Evolutionary conservation across 306 rosid species (phyloP).

Genomic region (Sesbania bispinosa): DNA sequence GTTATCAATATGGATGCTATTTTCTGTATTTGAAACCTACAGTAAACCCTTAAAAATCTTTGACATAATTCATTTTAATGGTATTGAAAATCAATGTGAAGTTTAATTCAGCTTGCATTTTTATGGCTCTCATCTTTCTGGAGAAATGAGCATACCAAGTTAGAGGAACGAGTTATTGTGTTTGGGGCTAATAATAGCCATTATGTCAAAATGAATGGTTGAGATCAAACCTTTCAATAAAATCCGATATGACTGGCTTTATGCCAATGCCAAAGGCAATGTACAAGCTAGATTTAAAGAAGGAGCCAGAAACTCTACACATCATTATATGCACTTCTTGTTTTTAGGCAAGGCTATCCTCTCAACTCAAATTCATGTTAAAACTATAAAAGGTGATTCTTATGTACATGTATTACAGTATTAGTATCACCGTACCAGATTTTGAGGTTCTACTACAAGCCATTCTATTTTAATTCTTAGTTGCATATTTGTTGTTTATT

Average conservation of each 20-base stretch:
- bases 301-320: not conserved
- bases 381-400: not conserved
- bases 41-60: not conserved
- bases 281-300: conserved; percentile 8
- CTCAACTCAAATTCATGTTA: conserved; percentile 8
- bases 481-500: conserved; percentile 10
- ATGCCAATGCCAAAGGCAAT: not conserved
- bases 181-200: not conserved
- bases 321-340: not conserved
- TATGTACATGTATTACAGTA: not conserved
- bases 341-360: not conserved
- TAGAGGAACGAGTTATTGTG: not conserved
- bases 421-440: not conserved
- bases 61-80: not conserved
- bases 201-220: not conserved
- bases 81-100: not conserved
- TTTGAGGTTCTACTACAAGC: conserved; percentile 13
- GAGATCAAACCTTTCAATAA: not conserved
- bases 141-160: conserved; percentile 2
- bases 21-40: not conserved
- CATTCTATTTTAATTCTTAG: not conserved
- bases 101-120: conserved; percentile 5
- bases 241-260: not conserved
- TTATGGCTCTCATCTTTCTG: not conserved
- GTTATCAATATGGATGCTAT: conserved; percentile 9